Evolutionary conservation across 2,329 filamentous ascomycete species (phyloP), one percentile per base, ranked within the genome.

Genomic region (Fusarium gaditjirri): DNA sequence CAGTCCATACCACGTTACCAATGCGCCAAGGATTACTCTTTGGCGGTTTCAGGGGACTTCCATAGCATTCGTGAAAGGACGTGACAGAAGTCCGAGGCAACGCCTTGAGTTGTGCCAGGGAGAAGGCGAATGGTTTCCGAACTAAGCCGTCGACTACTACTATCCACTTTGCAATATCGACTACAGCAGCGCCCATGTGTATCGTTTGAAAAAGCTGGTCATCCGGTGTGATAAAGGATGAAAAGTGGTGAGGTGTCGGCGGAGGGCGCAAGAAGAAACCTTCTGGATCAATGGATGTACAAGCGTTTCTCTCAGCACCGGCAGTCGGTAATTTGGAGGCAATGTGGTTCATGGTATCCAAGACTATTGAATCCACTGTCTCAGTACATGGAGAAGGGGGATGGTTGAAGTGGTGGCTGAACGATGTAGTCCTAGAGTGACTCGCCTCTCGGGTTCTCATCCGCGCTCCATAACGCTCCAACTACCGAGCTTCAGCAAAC

Each of bases 61-160:
- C 67, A 3, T 70, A 69, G 11, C 65, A 70, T 23, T 70, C 67
- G 2, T 70, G 67, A 19, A 70, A 68, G 2, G 65, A 60, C 1
- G 65, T 68, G 7, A 68, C 29, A 1, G 53, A 54, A 10, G 43
- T 55, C 4, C 50, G 39, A 23, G 67, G 59, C 0, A 70, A 27
- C 3, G 44, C 35, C 5, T 68, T 35, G 7, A 70, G 59, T 2
- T 69, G 67, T 2, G 43, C 35, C 8, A 70, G 11, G 5, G 53
- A 54, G 19, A 69, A 46, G 6, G 64, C 58, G 3, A 64, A 64
- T 4, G 56, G 44, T 0, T 13, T 31, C 2, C 29, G 21, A 6
- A 68, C 63, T 29, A 68, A n/a, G 14, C 65, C 65, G 1, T 63
- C 50, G 6, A 68, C 4, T 0, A 68, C 57, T 3, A 68, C 19